Evolutionary conservation across 306 rosid genomes (phyloP), one percentile per base, ranked within the genome.

Genomic region (Malus domestica): DNA sequence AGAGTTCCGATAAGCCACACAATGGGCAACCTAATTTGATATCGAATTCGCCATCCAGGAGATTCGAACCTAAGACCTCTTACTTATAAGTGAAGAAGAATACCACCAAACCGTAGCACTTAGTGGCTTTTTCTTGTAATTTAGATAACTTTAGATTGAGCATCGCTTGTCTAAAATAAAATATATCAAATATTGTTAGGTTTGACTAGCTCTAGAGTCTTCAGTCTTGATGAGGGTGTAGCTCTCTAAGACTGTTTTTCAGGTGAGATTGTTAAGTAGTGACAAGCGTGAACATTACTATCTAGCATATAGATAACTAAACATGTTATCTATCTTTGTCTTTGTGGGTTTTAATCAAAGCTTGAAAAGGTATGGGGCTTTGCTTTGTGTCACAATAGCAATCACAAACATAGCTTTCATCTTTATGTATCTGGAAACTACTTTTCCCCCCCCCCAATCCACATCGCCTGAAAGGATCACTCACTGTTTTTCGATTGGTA

Each of bases 321-420:
- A 46, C 55, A 70, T 78, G 64, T 49, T 58, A 71, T 69, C 20
- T 18, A 16, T 51, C 55, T 51, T 51, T 51, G 55, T 51, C 80
- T 81, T 83, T 73, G 59, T 81, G 82, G 81, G 79, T 77, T 79
- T 76, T 70, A 67, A 76, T 62, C 74, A 71, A 59, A 74, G 65
- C 72, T 75, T 76, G 77, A 73, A 83, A 84, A 87, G 81, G 66
- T 78, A 25, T 71, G 78, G 68, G 82, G 78, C 76, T 76, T 79
- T 66, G 64, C 63, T 73, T 74, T 73, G 78, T 32, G 82, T 78
- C 73, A 73, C 83, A 78, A 80, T 60, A 67, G 57, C 40, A 67
- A 71, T 80, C 85, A 75, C 74, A 86, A 2, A 89, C 84, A 78
- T 80, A 82, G 80, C 85, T 89, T 87, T 87, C 84, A 82, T 76